Base-by-base conservation (phyloP, 2,329 filamentous ascomycete genomes). In the Aspergillus flavus region DNA sequence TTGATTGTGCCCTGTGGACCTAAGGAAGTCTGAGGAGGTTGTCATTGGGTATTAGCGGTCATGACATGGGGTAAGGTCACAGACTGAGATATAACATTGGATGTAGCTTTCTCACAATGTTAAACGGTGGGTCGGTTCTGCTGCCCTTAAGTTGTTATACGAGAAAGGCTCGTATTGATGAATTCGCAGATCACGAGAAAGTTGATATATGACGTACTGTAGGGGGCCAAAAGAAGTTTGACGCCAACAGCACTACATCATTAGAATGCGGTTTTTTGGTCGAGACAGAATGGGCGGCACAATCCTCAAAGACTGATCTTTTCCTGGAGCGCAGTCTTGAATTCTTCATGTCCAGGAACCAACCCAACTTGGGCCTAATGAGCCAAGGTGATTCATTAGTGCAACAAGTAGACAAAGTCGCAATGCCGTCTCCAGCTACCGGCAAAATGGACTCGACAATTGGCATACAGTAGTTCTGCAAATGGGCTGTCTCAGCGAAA, bases 391-490 rank as follows among this genome's bases (percentile, higher is more conserved):
- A 16, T 36, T 14, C 5, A 14, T 2, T 14, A 6, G 2, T 14
- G 32, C 10, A 36, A 14, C 14, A 1, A 36, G 34, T 0, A 6
- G 6, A 14, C 5, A 11, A 36, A 14, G 14, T 16, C 34, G 34
- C 5, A 6, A 36, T 14, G 14, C 1, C 14, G 6, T 16, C 14
- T 36, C 12, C 32, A 6, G 6, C 26, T 28, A 6, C 32, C 11
- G 1, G 0, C 3, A n/a, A n/a, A 19, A n/a, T 2, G 6, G 16
- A 10, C 16, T 41, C 7, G 16, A 9, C 6, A 0, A 9, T n/a
- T 9, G 4, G 6, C 6, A 9, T 2, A 10, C 39, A 4, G 16
- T 3, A 9, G 0, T 10, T 19, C 16, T 0, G 19, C 3, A 19
- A 9, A 4, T 10, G 1, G 1, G 34, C 14, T 14, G 6, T 36